phyloP scores from a whole-genome alignment of 768 basidiomycete genomes.

The Agrocybe chaxingu region DNA sequence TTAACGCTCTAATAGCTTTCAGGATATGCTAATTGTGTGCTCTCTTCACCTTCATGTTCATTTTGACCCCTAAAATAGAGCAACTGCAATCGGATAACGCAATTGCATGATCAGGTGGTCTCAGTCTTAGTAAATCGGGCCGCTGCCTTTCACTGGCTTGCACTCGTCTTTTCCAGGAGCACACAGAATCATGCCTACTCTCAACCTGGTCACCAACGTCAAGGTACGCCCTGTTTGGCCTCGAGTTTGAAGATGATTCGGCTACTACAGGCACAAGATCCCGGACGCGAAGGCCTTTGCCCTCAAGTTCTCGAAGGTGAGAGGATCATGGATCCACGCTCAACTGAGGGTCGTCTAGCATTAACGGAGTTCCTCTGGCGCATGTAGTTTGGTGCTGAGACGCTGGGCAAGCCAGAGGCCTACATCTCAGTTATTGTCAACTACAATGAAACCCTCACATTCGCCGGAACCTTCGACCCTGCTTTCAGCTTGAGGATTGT shows the following conservation, averaged over 20 bases:
- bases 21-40: no score
- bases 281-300: constrained; percentile 37
- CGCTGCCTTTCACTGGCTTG: neutral
- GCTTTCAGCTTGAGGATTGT: constrained; percentile 60
- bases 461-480: constrained; percentile 62
- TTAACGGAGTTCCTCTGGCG: neutral
- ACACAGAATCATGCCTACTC: constrained; percentile 33
- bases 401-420: constrained; percentile 50
- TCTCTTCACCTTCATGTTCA: no score
- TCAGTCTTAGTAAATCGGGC: neutral
- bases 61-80: no score
- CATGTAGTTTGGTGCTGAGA: constrained; percentile 47
- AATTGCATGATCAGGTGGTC: no score
- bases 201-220: constrained; percentile 42
- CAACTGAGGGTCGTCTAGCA: neutral
- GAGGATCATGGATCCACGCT: neutral
- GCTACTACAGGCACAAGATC: constrained; percentile 19
- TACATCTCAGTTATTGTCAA: constrained; percentile 53
- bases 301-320: constrained; percentile 57
- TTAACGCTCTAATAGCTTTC: no score
- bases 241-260: neutral
- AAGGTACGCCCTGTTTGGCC: constrained; percentile 23
- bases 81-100: no score
- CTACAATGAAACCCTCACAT: constrained; percentile 60
- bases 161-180: neutral